phyloP scores from a whole-genome alignment of 257 asterid genomes.

The Echites panduratus region DNA sequence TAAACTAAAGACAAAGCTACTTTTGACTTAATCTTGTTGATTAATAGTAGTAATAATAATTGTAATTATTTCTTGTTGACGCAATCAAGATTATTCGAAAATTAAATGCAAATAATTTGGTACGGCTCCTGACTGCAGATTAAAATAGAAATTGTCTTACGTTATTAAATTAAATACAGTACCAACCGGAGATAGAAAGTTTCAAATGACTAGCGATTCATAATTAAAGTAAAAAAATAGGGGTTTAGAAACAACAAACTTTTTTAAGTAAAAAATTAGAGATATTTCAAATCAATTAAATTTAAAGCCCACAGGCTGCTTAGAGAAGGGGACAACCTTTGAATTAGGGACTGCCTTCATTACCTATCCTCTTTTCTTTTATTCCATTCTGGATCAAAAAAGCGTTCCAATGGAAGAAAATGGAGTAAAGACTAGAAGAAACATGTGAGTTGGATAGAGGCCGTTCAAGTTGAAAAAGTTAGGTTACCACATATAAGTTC shows the following conservation, averaged over 20 bases:
- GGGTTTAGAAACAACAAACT: too few relatives aligned
- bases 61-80: background rate
- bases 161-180: background rate
- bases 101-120: background rate
- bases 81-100: background rate
- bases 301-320: too few relatives aligned
- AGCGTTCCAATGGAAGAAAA: background rate
- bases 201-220: too few relatives aligned
- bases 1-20: background rate
- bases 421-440: background rate
- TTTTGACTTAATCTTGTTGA: slow-evolving; percentile 1
- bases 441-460: background rate
- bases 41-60: background rate
- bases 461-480: background rate
- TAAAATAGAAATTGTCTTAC: background rate
- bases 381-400: background rate
- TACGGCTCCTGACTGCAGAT: background rate
- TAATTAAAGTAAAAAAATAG: too few relatives aligned
- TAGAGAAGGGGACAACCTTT: too few relatives aligned
- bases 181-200: background rate
- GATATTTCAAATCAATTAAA: too few relatives aligned
- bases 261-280: too few relatives aligned
- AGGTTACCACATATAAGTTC: background rate
- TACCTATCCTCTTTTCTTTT: too few relatives aligned
- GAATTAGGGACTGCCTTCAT: background rate